phyloP scores from a whole-genome alignment of 805 yeast genomes.

The Torulaspora gathmanii region DNA sequence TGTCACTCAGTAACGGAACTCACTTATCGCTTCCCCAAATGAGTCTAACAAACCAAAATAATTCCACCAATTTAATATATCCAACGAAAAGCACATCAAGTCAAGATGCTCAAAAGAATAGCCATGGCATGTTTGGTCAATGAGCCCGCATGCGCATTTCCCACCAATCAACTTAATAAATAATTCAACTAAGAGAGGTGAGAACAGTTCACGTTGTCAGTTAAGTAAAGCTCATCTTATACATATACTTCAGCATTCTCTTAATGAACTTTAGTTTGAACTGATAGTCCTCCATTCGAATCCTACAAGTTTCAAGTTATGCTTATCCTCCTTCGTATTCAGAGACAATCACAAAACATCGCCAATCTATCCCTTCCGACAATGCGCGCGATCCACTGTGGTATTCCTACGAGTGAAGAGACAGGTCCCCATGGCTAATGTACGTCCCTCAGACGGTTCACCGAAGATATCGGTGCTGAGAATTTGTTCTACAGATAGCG shows the following conservation, averaged over 20 bases:
- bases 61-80: conserved; percentile 14
- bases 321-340: neutral
- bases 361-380: conserved; percentile 3
- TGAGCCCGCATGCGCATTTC: neutral
- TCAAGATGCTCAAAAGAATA: conserved; percentile 10
- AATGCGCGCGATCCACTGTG: conserved; percentile 3
- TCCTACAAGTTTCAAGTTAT: neutral
- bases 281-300: neutral
- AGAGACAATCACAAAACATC: conserved; percentile 14
- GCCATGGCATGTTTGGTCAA: conserved; percentile 12
- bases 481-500: neutral
- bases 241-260: neutral
- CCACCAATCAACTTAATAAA: neutral
- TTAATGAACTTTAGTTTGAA: neutral
- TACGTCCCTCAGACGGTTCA: neutral
- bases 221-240: neutral
- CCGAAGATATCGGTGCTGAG: neutral
- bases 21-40: conserved; percentile 32
- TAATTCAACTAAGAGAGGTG: neutral
- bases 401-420: neutral
- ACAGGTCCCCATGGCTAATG: neutral
- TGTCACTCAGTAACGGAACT: conserved; percentile 28
- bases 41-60: conserved; percentile 27
- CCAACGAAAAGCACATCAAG: conserved; percentile 14
- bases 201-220: neutral